Percentiles rank a stretch among this genome's conserved stretches.
Conservation (phyloP, 768 basidiomycete species). For the Tubosaeta sp. region DNA sequence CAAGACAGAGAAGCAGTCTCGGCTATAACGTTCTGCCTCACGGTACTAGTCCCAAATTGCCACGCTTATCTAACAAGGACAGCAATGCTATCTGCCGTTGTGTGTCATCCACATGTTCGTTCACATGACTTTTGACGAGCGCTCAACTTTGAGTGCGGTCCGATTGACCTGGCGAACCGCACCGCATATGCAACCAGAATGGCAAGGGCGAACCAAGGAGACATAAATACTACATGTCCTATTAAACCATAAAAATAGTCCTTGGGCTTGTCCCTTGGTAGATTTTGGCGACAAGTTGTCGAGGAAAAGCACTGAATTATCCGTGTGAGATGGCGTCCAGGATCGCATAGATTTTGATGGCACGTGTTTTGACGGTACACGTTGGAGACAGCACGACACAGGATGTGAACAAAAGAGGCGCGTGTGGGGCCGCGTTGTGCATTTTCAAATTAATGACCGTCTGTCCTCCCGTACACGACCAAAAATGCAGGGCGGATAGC, state of each 20-base stretch:
- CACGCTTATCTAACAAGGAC: background rate
- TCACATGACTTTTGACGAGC: background rate
- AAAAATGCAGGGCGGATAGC: constrained; percentile 26
- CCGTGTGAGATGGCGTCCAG: background rate
- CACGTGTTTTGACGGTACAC: background rate
- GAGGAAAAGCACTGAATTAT: background rate
- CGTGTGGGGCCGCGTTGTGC: background rate
- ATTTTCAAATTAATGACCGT: background rate
- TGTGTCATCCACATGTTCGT: background rate
- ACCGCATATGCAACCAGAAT: background rate
- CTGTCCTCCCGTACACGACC: constrained; percentile 14
- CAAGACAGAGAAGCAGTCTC: too few relatives aligned
- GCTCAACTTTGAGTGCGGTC: background rate
- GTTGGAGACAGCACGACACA: background rate
- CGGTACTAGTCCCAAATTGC: background rate
- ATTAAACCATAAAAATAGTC: background rate
- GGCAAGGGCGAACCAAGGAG: background rate
- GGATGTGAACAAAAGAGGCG: background rate
- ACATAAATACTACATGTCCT: background rate
- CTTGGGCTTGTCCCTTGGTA: background rate
- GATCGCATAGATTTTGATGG: background rate
- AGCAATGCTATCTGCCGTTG: background rate
- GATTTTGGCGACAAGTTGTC: background rate
- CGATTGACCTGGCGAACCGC: background rate
- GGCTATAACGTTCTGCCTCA: background rate